A percentile compares a stretch with the other conserved stretches of the same genome.
Conservation (phyloP, 345 rosid species). For the Limnanthes douglasii region DNA sequence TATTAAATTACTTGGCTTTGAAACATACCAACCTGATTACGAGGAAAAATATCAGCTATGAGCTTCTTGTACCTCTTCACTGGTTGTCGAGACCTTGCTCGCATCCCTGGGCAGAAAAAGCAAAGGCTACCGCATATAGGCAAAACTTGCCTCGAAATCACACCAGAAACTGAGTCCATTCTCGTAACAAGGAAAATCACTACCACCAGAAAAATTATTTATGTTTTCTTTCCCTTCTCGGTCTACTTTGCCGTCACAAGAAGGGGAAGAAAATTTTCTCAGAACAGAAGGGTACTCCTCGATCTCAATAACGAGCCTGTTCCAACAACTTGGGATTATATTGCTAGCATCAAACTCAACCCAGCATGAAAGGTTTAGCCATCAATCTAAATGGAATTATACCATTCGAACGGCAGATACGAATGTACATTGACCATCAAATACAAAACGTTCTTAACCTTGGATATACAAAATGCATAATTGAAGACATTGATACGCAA, state of each 20-base stretch:
- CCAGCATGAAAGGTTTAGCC: too few relatives aligned
- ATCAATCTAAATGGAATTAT: too few relatives aligned
- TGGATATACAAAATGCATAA: not conserved
- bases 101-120: slow-evolving; percentile 67
- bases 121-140: slow-evolving; percentile 92
- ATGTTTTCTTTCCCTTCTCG: slow-evolving; percentile 52
- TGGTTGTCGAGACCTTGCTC: slow-evolving; percentile 95
- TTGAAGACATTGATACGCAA: not conserved
- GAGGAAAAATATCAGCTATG: slow-evolving; percentile 75
- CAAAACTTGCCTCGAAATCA: slow-evolving; percentile 78
- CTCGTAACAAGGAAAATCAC: slow-evolving; percentile 5
- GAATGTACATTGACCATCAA: not conserved
- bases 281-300: slow-evolving; percentile 10
- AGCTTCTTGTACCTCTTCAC: slow-evolving; percentile 98
- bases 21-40: slow-evolving; percentile 42
- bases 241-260: slow-evolving; percentile 23
- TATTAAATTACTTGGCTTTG: too few relatives aligned
- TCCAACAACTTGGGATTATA: slow-evolving; percentile 8
- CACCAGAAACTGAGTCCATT: slow-evolving; percentile 72
- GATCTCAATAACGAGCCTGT: slow-evolving; percentile 25
- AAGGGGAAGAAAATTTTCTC: slow-evolving; percentile 58
- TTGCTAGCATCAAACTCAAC: slow-evolving; percentile 9
- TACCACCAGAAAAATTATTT: slow-evolving; percentile 3
- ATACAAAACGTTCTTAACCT: not conserved
- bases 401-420: too few relatives aligned